Evolutionary conservation across 768 basidiomycete species (phyloP), one percentile per base, ranked within the genome.

Genomic region (Tricholoma sp.): DNA sequence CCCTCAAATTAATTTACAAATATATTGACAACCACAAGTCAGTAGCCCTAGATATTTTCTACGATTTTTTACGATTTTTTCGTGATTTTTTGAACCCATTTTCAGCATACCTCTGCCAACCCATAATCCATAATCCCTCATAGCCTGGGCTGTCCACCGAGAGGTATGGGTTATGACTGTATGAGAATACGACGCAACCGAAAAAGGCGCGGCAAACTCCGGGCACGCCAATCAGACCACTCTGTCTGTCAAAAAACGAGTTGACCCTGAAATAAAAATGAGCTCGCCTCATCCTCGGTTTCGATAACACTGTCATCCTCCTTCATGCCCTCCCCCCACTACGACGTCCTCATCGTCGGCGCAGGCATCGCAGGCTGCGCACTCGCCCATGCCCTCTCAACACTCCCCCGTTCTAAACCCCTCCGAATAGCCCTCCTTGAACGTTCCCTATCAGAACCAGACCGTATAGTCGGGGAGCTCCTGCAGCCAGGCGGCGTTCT

Each of bases 401-500:
- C 79, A 1, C 65, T 81, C 9, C 76, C 80, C 2, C 77, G 83
- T 41, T 50, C 70, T 18, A 74, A 74, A 54, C 88, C 88, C 12
- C 81, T 94, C 18, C 82, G 85, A 19, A 86, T 98, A 62, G 88
- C 88, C 16, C 74, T 98, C 0, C 77, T 99, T 55, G 97, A 99
- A 71, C 86, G 96, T 10, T 96, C 95, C 12, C 80, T 98, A 3
- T 80, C 88, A 0, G 89, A 93, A 69, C 97, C 97, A 0, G 94
- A 98, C 78, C 83, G 97, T 16, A 98, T 99, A 63, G 50, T 51
- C 18, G 50, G 97, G 22, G 97, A 99, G 70, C 84, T 98, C 0
- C 76, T 99, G 21, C 97, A 99, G 66, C 97, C 97, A 1, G 94
- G 88, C 1, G 97, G 97, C 0, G 85, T 94, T 22, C 75, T 77